Evolutionary conservation across 768 basidiomycete species (phyloP).

Genomic region (Lentinula sp.): DNA sequence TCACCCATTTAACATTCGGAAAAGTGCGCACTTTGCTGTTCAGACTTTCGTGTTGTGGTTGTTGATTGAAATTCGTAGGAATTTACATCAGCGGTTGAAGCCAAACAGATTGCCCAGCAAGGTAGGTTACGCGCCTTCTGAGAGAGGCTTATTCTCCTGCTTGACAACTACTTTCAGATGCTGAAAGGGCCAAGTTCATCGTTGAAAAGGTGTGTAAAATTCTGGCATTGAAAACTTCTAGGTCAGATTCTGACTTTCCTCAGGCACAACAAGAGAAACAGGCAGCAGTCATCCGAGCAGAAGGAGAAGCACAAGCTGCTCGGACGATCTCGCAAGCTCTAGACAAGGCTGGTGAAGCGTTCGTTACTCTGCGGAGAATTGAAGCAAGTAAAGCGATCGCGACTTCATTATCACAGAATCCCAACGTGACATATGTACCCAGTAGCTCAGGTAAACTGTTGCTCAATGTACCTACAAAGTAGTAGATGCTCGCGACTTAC

Average conservation of each 20-base stretch:
- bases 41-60: conserved; percentile 3
- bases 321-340: conserved; percentile 86
- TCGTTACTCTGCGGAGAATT: conserved; percentile 91
- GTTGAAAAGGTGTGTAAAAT: conserved; percentile 79
- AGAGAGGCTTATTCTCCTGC: not conserved
- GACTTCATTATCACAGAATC: conserved; percentile 68
- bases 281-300: conserved; percentile 95
- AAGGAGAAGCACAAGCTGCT: conserved; percentile 98
- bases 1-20: conserved; percentile 86
- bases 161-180: conserved; percentile 48
- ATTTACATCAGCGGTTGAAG: conserved; percentile 98
- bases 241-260: conserved; percentile 6
- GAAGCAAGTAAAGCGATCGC: conserved; percentile 98
- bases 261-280: conserved; percentile 99
- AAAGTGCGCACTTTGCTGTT: conserved; percentile 42
- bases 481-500: conserved; percentile 11
- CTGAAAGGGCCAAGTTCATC: conserved; percentile 97
- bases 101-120: conserved; percentile 99
- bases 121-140: conserved; percentile 36
- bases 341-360: conserved; percentile 92
- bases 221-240: not conserved
- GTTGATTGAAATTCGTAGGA: conserved; percentile 42
- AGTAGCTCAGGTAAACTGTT: conserved; percentile 75
- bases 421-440: conserved; percentile 88
- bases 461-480: conserved; percentile 69